Conservation (phyloP, 2,329 filamentous ascomycete species). For the Pezicula radicicola region DNA sequence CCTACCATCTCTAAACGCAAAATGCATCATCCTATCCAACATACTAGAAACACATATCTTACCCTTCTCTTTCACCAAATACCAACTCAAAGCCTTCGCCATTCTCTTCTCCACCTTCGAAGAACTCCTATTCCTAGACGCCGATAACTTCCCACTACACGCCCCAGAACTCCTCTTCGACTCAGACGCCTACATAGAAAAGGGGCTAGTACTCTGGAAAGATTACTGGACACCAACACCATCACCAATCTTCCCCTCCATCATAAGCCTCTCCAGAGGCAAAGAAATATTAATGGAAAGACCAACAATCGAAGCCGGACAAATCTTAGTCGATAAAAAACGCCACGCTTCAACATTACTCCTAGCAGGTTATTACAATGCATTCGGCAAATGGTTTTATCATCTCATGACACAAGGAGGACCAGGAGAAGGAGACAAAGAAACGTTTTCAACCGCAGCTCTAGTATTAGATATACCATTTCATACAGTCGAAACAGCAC, state of each 20-base stretch:
- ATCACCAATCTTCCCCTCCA: slow-evolving; percentile 34
- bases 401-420: slow-evolving; percentile 34
- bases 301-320: slow-evolving; percentile 38
- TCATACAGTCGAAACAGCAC: slow-evolving; percentile 24
- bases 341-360: slow-evolving; percentile 38
- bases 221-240: slow-evolving; percentile 41
- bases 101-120: slow-evolving; percentile 48
- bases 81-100: slow-evolving; percentile 45
- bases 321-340: slow-evolving; percentile 41
- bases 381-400: slow-evolving; percentile 31
- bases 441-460: slow-evolving; percentile 45
- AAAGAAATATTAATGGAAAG: slow-evolving; percentile 7
- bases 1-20: slow-evolving; percentile 34
- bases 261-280: slow-evolving; percentile 18
- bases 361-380: slow-evolving; percentile 47
- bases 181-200: slow-evolving; percentile 36
- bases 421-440: slow-evolving; percentile 47
- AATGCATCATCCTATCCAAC: slow-evolving; percentile 37
- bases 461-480: slow-evolving; percentile 34
- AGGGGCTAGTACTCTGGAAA: slow-evolving; percentile 42
- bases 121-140: slow-evolving; percentile 45
- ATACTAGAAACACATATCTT: slow-evolving; percentile 31
- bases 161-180: slow-evolving; percentile 39
- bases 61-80: slow-evolving; percentile 34
- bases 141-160: slow-evolving; percentile 41